phyloP scores from a whole-genome alignment of 1,139 yeast species.

The Meyerozyma sp. region DNA sequence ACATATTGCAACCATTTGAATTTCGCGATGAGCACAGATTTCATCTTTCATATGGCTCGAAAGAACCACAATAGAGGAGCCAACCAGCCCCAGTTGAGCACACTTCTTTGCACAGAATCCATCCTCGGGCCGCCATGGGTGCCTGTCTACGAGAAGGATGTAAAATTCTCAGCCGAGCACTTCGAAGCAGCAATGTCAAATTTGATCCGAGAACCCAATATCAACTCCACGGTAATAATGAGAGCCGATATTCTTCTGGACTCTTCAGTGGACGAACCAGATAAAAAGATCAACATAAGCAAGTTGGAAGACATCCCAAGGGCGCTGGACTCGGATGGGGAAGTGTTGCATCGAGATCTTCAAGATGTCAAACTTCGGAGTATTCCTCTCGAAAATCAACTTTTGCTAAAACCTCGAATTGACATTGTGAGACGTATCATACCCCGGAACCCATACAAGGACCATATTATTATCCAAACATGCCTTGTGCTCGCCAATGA shows the following conservation, averaged over 20 bases:
- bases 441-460: conserved; percentile 87
- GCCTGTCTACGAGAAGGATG: conserved; percentile 44
- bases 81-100: neutral
- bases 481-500: conserved; percentile 48
- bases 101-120: conserved; percentile 22
- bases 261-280: conserved; percentile 26
- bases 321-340: conserved; percentile 15
- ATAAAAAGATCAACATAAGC: conserved; percentile 25
- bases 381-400: conserved; percentile 31
- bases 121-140: conserved; percentile 65
- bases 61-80: neutral
- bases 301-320: conserved; percentile 14
- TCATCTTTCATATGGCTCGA: neutral
- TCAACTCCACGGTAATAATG: conserved; percentile 85
- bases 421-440: conserved; percentile 73
- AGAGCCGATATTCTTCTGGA: conserved; percentile 77
- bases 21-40: conserved; percentile 1
- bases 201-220: conserved; percentile 79
- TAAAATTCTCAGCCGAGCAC: conserved; percentile 44
- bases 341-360: conserved; percentile 42
- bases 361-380: conserved; percentile 50
- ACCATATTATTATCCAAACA: conserved; percentile 77
- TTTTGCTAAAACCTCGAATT: conserved; percentile 33
- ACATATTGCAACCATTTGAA: neutral
- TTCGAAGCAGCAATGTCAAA: conserved; percentile 77